Conservation (phyloP, 2,329 filamentous ascomycete genomes). For the Clarireedia homoeocarpa region DNA sequence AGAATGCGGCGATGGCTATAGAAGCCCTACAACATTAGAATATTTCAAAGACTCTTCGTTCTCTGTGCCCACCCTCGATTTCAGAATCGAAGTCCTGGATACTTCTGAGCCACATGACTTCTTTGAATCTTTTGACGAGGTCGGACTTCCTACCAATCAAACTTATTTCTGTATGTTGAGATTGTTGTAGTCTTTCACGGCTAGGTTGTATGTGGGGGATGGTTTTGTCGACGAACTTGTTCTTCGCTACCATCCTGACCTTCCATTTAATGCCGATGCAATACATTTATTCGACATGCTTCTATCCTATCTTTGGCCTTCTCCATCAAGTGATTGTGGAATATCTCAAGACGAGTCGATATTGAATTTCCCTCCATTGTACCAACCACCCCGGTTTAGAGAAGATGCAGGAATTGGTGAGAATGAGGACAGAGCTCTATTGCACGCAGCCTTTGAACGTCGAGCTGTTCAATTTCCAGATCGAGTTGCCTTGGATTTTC, state of each 20-base stretch:
- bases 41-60: background rate
- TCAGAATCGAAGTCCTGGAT: background rate
- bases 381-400: background rate
- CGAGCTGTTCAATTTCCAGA: background rate
- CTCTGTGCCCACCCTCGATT: background rate
- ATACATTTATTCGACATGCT: background rate
- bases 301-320: background rate
- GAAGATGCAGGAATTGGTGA: background rate
- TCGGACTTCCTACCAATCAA: no score
- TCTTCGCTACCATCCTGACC: background rate
- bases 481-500: background rate
- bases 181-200: background rate
- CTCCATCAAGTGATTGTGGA: background rate
- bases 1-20: background rate
- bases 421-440: background rate
- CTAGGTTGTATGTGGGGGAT: background rate
- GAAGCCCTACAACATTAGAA: background rate
- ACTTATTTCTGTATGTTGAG: background rate
- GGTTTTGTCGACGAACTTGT: background rate
- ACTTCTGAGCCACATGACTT: background rate
- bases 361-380: background rate
- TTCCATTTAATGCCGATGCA: background rate
- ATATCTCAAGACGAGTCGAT: background rate
- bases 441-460: conserved; percentile 1
- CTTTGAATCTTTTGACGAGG: background rate